Conservation (phyloP, 352 stramenopile genomes). For the Pythium vanterpoolii region DNA sequence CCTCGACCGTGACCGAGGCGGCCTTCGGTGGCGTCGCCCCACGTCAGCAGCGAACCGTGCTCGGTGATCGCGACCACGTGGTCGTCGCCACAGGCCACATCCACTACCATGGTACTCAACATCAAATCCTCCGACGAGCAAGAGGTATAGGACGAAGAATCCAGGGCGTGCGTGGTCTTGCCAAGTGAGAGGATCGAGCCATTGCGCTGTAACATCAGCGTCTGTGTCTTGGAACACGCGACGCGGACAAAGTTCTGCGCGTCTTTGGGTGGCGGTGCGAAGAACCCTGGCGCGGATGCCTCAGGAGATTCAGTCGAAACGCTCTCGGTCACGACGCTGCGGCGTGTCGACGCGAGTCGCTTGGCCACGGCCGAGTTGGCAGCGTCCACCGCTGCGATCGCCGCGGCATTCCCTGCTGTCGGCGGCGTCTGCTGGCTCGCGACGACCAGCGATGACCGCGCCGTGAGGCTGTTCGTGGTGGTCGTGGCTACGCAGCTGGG, state of each 20-base stretch:
- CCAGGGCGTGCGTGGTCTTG: slow-evolving; percentile 10
- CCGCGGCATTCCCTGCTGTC: slow-evolving; percentile 24
- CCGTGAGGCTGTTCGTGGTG: slow-evolving; percentile 18
- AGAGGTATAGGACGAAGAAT: neutral
- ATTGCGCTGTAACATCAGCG: slow-evolving; percentile 43
- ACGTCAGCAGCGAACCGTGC: slow-evolving; percentile 72
- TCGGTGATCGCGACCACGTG: slow-evolving; percentile 66
- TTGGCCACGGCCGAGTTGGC: slow-evolving; percentile 25
- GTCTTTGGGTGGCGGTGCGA: slow-evolving; percentile 8
- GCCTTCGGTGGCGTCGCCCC: slow-evolving; percentile 47
- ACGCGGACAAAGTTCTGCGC: slow-evolving; percentile 37
- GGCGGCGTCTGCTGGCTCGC: slow-evolving; percentile 16
- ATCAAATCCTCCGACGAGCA: slow-evolving; percentile 25
- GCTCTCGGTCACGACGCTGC: slow-evolving; percentile 8
- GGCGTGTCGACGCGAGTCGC: slow-evolving; percentile 9
- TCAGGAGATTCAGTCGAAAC: neutral
- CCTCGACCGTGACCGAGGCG: slow-evolving; percentile 35
- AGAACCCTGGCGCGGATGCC: neutral
- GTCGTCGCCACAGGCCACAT: slow-evolving; percentile 54
- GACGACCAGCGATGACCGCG: slow-evolving; percentile 27
- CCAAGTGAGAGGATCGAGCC: slow-evolving; percentile 36
- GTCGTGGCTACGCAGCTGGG: neutral
- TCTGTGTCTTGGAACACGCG: slow-evolving; percentile 35
- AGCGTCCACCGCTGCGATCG: slow-evolving; percentile 29
- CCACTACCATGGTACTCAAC: slow-evolving; percentile 51